Evolutionary conservation across 2,329 filamentous ascomycete genomes (phyloP).

Genomic region (Polytolypa hystricis): DNA sequence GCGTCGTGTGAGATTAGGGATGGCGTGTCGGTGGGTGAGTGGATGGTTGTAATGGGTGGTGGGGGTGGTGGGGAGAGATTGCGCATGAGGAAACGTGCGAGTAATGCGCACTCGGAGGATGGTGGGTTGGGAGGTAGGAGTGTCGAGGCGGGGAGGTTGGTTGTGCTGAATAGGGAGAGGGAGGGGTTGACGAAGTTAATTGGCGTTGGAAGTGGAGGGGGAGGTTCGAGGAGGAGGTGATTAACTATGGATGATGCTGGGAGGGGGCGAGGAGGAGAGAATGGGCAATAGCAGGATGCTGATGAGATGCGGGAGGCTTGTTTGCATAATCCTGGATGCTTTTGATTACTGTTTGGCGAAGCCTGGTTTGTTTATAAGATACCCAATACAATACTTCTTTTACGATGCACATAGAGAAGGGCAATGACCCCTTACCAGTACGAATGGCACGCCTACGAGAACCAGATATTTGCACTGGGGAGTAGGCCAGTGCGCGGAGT

Average conservation of each 20-base stretch:
- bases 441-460: too few species aligned
- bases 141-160: constrained; percentile 52
- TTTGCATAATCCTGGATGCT: not conserved
- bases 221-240: constrained; percentile 20
- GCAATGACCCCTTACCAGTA: too few species aligned
- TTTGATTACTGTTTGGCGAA: not conserved
- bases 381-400: too few species aligned
- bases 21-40: constrained; percentile 51
- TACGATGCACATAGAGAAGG: too few species aligned
- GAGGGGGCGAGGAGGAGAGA: too few species aligned
- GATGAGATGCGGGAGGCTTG: too few species aligned
- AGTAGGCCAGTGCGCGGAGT: too few species aligned
- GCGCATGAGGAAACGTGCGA: constrained; percentile 21
- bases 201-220: constrained; percentile 16
- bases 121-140: constrained; percentile 23
- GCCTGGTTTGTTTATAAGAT: not conserved
- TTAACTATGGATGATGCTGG: too few species aligned
- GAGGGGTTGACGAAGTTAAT: constrained; percentile 57
- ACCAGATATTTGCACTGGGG: too few species aligned
- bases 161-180: constrained; percentile 55
- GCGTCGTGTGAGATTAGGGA: constrained; percentile 50
- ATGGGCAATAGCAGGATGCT: too few species aligned
- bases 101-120: constrained; percentile 22
- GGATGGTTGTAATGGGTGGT: constrained; percentile 55
- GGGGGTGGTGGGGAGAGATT: constrained; percentile 18